Conservation (phyloP, 805 yeast genomes). For the Yamadazyma takamatsuzukensis region DNA sequence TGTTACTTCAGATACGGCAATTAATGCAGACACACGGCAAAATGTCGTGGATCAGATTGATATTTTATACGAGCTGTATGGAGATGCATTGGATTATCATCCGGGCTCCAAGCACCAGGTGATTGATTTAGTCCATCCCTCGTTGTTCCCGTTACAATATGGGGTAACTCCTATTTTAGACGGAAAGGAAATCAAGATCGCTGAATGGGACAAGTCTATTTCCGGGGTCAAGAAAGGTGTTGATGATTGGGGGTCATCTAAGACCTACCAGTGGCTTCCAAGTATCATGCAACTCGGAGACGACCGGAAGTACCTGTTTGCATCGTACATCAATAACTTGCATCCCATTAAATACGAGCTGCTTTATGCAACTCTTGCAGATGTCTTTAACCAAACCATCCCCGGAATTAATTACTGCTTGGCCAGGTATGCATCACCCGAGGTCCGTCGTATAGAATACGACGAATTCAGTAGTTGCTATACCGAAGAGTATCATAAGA, state of each 20-base stretch:
- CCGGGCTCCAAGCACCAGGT: slow-evolving; percentile 35
- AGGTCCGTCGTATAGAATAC: slow-evolving; percentile 13
- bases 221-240: slow-evolving; percentile 12
- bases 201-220: slow-evolving; percentile 11
- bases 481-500: slow-evolving; percentile 11
- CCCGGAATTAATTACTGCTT: slow-evolving; percentile 31
- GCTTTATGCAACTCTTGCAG: slow-evolving; percentile 27
- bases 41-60: slow-evolving; percentile 11
- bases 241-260: slow-evolving; percentile 14
- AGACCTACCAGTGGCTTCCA: slow-evolving; percentile 39
- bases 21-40: slow-evolving; percentile 10
- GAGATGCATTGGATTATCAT: slow-evolving; percentile 28
- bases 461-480: slow-evolving; percentile 14
- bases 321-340: slow-evolving; percentile 39
- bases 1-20: slow-evolving; percentile 15
- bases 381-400: slow-evolving; percentile 22
- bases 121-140: slow-evolving; percentile 39
- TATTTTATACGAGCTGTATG: slow-evolving; percentile 13
- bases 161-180: slow-evolving; percentile 21
- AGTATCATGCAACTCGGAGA: slow-evolving; percentile 13
- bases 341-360: slow-evolving; percentile 25
- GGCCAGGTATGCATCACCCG: slow-evolving; percentile 18
- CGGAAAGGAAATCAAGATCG: slow-evolving; percentile 1
- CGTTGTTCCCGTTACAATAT: slow-evolving; percentile 33
- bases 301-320: slow-evolving; percentile 14